Conservation (phyloP, 2,329 filamentous ascomycete species). For the Atkinsonella hypoxylon region DNA sequence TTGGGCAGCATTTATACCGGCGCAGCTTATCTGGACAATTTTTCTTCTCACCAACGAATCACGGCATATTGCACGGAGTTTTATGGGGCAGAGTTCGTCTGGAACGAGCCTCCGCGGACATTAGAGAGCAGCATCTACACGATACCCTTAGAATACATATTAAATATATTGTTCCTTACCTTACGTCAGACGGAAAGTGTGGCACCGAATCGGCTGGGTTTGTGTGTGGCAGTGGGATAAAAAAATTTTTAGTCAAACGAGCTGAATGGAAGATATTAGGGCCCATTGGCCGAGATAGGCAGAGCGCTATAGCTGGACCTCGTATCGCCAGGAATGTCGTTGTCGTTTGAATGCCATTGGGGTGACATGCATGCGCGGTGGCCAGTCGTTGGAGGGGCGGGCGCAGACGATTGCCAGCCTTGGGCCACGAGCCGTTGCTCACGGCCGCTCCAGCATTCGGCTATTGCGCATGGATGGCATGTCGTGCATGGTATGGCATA, state of each 20-base stretch:
- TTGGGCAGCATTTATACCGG: neutral
- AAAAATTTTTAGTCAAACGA: neutral
- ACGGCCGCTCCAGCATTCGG: neutral
- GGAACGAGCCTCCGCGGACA: neutral
- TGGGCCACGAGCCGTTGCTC: neutral
- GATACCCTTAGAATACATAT: neutral
- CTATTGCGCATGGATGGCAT: neutral
- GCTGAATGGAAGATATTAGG: neutral
- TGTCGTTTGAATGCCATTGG: neutral
- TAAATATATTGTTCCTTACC: neutral
- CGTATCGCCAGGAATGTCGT: neutral
- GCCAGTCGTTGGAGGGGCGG: neutral
- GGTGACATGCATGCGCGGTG: neutral
- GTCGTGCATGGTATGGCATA: neutral
- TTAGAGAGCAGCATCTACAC: neutral
- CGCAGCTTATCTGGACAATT: neutral
- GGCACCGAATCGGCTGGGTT: neutral
- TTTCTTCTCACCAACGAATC: neutral
- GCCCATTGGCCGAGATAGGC: neutral
- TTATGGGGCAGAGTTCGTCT: neutral
- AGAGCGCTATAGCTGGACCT: neutral
- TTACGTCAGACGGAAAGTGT: neutral
- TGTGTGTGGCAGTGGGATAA: neutral
- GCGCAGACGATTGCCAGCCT: neutral
- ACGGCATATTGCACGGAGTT: neutral